Conservation (phyloP, 495 filamentous ascomycete genomes). For the Darksidea phi region DNA sequence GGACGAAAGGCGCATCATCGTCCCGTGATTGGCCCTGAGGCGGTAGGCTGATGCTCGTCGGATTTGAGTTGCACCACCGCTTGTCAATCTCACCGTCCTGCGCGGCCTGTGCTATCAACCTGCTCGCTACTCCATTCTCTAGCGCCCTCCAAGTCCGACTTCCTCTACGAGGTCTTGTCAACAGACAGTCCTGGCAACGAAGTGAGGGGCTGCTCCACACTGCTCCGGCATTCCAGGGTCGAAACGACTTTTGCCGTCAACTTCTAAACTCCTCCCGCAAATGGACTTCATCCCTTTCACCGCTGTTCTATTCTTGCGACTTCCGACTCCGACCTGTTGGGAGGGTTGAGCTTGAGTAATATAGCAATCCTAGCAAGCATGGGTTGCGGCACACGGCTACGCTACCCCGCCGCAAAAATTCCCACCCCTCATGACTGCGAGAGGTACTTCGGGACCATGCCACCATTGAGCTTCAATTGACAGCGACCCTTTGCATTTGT, state of each 20-base stretch:
- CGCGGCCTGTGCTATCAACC: slow-evolving; percentile 16
- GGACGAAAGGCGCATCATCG: neutral
- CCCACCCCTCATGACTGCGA: neutral
- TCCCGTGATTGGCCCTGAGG: slow-evolving; percentile 13
- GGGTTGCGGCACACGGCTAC: slow-evolving; percentile 24
- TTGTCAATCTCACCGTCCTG: slow-evolving; percentile 27
- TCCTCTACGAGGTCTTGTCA: no score
- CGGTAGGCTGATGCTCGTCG: slow-evolving; percentile 9
- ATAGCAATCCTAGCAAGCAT: slow-evolving; percentile 25
- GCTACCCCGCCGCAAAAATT: slow-evolving; percentile 23
- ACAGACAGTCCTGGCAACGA: no score
- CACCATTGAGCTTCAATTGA: neutral
- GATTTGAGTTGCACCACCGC: slow-evolving; percentile 12
- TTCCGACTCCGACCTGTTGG: slow-evolving; percentile 19
- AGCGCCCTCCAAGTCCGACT: slow-evolving; percentile 8
- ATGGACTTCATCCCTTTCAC: slow-evolving; percentile 14
- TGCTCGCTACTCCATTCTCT: slow-evolving; percentile 20
- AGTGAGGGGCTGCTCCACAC: slow-evolving; percentile 3
- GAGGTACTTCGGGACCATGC: slow-evolving; percentile 13
- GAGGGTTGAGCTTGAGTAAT: slow-evolving; percentile 24
- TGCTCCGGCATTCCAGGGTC: neutral
- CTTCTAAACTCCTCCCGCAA: neutral
- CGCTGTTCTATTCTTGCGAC: slow-evolving; percentile 33
- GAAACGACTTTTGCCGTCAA: slow-evolving; percentile 27
- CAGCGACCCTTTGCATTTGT: neutral